Percentiles rank a stretch among this genome's conserved stretches.
phyloP scores from a whole-genome alignment of 1,284 basidiomycete genomes.

The Trichosporon asahii region DNA sequence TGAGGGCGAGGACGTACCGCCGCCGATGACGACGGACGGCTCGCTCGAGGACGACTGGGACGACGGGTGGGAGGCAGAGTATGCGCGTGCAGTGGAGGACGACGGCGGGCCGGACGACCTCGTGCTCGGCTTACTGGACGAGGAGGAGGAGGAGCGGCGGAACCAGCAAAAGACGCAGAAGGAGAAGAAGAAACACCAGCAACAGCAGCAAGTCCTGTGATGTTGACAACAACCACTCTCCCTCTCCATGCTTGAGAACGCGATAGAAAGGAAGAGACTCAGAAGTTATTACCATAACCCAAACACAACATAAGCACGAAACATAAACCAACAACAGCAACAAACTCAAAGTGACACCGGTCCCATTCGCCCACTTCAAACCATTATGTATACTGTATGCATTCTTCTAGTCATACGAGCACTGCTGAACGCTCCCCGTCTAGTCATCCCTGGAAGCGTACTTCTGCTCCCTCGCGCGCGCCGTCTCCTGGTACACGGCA shows the following conservation, averaged over 20 bases:
- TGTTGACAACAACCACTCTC: too few species aligned
- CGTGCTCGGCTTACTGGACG: slow-evolving; percentile 49
- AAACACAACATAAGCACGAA: not conserved
- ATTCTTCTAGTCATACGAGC: not conserved
- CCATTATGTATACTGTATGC: slow-evolving; percentile 9
- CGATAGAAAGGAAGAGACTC: not conserved
- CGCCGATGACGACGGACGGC: slow-evolving; percentile 32
- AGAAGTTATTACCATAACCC: slow-evolving; percentile 7
- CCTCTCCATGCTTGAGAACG: not conserved
- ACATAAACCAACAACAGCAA: not conserved
- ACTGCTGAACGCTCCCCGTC: not conserved
- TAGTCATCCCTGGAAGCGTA: slow-evolving; percentile 34
- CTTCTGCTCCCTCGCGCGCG: slow-evolving; percentile 46
- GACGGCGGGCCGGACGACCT: slow-evolving; percentile 49
- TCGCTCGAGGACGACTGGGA: slow-evolving; percentile 34
- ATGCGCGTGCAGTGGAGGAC: slow-evolving; percentile 45
- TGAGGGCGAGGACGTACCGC: slow-evolving; percentile 21
- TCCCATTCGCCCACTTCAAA: not conserved
- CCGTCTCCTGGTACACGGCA: slow-evolving; percentile 60
- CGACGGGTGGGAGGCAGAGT: slow-evolving; percentile 49
- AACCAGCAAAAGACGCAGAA: not conserved
- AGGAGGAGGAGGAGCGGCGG: slow-evolving; percentile 48
- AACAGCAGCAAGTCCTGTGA: not conserved
- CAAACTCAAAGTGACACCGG: not conserved
- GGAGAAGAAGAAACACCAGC: too few species aligned